phyloP scores from a whole-genome alignment of 2,329 filamentous ascomycete genomes.

The Diaporthe sp. region DNA sequence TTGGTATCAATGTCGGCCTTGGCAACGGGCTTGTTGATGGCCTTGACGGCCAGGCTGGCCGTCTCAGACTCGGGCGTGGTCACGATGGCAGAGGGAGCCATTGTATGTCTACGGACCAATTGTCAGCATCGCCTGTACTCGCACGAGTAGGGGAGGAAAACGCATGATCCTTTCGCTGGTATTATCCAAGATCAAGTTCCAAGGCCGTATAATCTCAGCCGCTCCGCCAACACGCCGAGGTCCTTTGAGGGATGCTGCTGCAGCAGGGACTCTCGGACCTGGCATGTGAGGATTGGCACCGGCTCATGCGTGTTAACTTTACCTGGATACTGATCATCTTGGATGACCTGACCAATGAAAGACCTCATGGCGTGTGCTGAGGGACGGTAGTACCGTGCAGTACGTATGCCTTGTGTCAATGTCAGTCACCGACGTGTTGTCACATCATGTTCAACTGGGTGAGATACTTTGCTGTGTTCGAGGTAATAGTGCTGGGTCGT shows the following conservation, averaged over 20 bases:
- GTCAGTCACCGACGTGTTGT: constrained; percentile 17
- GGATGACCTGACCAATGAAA: constrained; percentile 35
- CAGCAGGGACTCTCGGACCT: neutral
- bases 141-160: constrained; percentile 54
- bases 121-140: constrained; percentile 51
- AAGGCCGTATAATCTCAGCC: constrained; percentile 53
- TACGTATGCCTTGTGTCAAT: neutral
- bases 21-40: constrained; percentile 53
- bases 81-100: constrained; percentile 80
- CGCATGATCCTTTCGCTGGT: constrained; percentile 96
- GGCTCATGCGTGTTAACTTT: constrained; percentile 48
- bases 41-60: constrained; percentile 23
- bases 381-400: constrained; percentile 29
- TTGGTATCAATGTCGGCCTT: constrained; percentile 54
- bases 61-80: constrained; percentile 60
- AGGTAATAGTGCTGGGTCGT: no score
- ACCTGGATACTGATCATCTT: constrained; percentile 44
- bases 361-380: constrained; percentile 31
- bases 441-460: neutral
- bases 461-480: neutral
- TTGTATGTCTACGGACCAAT: constrained; percentile 55
- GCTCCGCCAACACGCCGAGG: constrained; percentile 29
- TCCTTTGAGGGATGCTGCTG: neutral
- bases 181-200: constrained; percentile 47
- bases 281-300: constrained; percentile 43